Base-by-base conservation (phyloP, 2,329 filamentous ascomycete genomes). In the Hymenoscyphus occultus region DNA sequence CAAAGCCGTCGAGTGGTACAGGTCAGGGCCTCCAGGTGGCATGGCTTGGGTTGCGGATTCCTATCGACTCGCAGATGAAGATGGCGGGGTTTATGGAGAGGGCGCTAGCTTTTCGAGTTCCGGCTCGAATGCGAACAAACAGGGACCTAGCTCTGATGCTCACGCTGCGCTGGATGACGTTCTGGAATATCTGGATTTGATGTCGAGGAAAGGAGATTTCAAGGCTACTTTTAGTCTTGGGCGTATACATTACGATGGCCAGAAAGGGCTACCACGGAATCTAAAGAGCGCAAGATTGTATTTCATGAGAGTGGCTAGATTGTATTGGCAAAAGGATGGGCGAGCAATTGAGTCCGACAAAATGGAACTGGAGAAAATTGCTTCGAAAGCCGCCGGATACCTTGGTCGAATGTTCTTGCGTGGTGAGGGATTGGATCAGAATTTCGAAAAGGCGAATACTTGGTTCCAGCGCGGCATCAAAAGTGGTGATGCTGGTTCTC, bases 61-160 rank as follows among this genome's bases (percentile, higher is more conserved):
- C 6, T 96, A 91, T 79, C 87, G 92, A 64, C 90, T 97, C 72
- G 91, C 93, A 3, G 96, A 99, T 73, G 92, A 97, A 59, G 82
- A 89, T 39, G 96, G 95, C 7, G 95, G 95, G 56, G 90, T 97
- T 6, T 99, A 97, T 75, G 96, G 95, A 58, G 92, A 97, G 78
- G 96, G 95, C 3, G 95, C 95, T 13, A 98, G 94, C 75, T 91
- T 90, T 48, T 89, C 90, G 31, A 97, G 93, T 74, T 90, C 95
- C 0, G 95, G 95, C 4, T 83, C 86, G 64, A 93, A 96, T 74
- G 92, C 93, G 3, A 85, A 89, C 72, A 88, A 88, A 68, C 86
- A 88, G 22, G 87, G 87, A 64, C 84, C 88, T 1, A 89, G 90
- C 69, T 91, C 92, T 2, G 91, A 95, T 74, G 86, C 90, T 0